These are phyloP conservation scores for Cercospora sp. DNA, from an alignment of 2,329 filamentous ascomycete genomes.

Conservation along the genomic window DNA sequence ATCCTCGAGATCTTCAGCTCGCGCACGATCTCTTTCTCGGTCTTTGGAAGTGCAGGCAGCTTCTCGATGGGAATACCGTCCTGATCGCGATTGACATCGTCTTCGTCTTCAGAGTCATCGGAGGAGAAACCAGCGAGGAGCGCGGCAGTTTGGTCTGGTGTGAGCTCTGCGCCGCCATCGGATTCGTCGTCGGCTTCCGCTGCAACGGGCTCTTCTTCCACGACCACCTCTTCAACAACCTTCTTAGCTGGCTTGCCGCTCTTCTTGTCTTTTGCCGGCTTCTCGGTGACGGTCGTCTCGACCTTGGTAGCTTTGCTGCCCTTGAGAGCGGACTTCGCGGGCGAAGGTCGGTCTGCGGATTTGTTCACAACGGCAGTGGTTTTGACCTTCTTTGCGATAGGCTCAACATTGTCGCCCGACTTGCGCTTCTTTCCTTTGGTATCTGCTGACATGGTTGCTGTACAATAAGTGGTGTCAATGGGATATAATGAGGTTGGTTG, in stretches of 20 bases:
- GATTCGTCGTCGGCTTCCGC: conserved; percentile 28
- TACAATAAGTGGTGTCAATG: background rate
- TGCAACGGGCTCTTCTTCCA: conserved; percentile 23
- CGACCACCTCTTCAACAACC: conserved; percentile 22
- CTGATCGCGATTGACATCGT: conserved; percentile 39
- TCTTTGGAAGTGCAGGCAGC: conserved; percentile 38
- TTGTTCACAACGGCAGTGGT: conserved; percentile 34
- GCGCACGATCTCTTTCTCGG: conserved; percentile 24
- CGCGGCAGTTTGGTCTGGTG: conserved; percentile 52
- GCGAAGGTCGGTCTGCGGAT: conserved; percentile 33
- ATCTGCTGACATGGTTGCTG: conserved; percentile 34
- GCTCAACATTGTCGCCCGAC: conserved; percentile 35
- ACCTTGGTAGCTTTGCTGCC: conserved; percentile 26
- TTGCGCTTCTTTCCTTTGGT: conserved; percentile 41
- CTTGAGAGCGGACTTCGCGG: conserved; percentile 39
- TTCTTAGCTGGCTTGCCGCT: conserved; percentile 21
- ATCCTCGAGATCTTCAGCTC: conserved; percentile 35
- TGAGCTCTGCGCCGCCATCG: conserved; percentile 36
- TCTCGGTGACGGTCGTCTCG: conserved; percentile 11
- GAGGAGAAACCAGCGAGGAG: conserved; percentile 54
- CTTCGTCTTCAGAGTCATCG: conserved; percentile 45
- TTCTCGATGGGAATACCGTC: conserved; percentile 42
- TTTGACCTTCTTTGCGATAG: conserved; percentile 40
- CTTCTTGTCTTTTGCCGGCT: conserved; percentile 24
- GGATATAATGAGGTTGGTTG: background rate